Conservation (phyloP, 1,139 yeast species). For the Protomyces gravidus region DNA sequence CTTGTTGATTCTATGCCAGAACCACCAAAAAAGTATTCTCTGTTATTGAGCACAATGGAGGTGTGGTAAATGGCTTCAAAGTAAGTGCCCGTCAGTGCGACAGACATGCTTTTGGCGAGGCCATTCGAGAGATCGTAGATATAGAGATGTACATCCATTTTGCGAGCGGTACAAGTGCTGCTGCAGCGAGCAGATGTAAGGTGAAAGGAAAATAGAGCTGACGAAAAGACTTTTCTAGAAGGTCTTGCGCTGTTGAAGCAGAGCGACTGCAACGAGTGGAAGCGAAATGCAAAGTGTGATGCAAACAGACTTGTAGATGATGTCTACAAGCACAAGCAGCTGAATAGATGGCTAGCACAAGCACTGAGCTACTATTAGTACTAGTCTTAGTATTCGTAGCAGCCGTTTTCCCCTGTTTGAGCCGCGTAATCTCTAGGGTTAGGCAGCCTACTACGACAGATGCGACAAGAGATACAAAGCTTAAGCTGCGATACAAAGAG, state of each 20-base stretch:
- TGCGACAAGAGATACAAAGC: too few species aligned
- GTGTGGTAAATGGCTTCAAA: slow-evolving; percentile 69
- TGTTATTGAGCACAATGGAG: slow-evolving; percentile 51
- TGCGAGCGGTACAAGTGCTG: not conserved
- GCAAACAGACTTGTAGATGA: not conserved
- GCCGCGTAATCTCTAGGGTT: too few species aligned
- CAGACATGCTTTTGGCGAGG: slow-evolving; percentile 47
- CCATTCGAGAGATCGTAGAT: slow-evolving; percentile 62
- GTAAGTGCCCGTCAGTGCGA: slow-evolving; percentile 47
- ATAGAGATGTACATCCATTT: slow-evolving; percentile 49
- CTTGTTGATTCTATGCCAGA: slow-evolving; percentile 51
- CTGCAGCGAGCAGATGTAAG: not conserved
- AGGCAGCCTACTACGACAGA: too few species aligned
- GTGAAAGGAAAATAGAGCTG: not conserved
- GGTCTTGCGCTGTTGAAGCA: not conserved
- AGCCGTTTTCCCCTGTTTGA: too few species aligned
- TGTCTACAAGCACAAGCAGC: too few species aligned
- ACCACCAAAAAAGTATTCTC: slow-evolving; percentile 48
- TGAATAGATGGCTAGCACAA: too few species aligned
- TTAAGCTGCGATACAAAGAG: too few species aligned
- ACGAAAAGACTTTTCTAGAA: not conserved
- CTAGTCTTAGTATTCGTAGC: too few species aligned
- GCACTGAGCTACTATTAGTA: too few species aligned
- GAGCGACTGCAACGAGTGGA: not conserved
- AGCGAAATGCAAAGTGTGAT: not conserved